A percentile compares a stretch with the other conserved stretches of the same genome.
These are phyloP conservation scores for Aspergillus fructus DNA, from an alignment of 2,329 filamentous ascomycete species.

Conservation along the genomic window DNA sequence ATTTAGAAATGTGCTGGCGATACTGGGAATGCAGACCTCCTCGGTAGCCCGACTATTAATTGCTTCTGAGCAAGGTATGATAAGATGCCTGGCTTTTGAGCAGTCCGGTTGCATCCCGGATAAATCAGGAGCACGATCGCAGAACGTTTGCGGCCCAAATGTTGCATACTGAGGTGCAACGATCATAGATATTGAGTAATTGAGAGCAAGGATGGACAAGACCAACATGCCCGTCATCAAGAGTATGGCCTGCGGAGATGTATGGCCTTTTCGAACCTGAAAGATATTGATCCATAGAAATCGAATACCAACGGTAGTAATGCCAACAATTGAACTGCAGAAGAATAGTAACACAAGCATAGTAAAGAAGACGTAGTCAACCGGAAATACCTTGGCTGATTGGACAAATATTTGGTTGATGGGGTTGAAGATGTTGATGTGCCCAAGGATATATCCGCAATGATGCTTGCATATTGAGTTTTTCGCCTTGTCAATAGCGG, in stretches of 20 bases:
- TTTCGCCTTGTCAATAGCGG: conserved; percentile 91
- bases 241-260: conserved; percentile 85
- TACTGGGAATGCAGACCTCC: conserved; percentile 83
- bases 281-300: conserved; percentile 96
- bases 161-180: conserved; percentile 95
- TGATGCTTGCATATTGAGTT: conserved; percentile 88
- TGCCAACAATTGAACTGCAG: conserved; percentile 79
- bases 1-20: conserved; percentile 91
- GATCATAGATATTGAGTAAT: conserved; percentile 89
- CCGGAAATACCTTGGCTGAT: conserved; percentile 78
- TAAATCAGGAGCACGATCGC: conserved; percentile 66
- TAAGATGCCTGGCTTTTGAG: conserved; percentile 61
- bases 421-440: conserved; percentile 91
- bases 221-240: conserved; percentile 89
- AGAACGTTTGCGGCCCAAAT: conserved; percentile 93
- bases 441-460: conserved; percentile 88
- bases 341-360: conserved; percentile 85
- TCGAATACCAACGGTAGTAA: conserved; percentile 84
- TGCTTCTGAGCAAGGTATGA: conserved; percentile 79
- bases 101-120: conserved; percentile 74
- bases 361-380: conserved; percentile 89
- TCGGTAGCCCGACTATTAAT: conserved; percentile 69
- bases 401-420: conserved; percentile 86
- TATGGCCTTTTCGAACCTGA: conserved; percentile 83
- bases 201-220: conserved; percentile 83